Percentiles rank a stretch among this genome's conserved stretches.
phyloP scores from a whole-genome alignment of 345 rosid genomes.

The Brassica cretica region DNA sequence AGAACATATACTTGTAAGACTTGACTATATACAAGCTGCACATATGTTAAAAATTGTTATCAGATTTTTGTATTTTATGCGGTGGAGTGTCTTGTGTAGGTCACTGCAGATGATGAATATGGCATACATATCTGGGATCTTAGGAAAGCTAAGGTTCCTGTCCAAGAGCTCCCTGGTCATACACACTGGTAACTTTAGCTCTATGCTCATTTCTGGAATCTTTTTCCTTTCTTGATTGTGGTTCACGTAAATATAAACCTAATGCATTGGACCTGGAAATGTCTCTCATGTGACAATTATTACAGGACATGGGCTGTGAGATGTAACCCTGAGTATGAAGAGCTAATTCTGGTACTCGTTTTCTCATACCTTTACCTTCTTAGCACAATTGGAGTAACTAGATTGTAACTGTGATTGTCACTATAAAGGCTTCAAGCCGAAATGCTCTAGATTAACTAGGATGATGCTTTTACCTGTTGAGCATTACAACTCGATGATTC shows the following conservation, averaged over 20 bases:
- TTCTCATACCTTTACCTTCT: conserved; percentile 13
- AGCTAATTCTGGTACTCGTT: conserved; percentile 64
- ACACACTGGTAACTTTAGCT: conserved; percentile 61
- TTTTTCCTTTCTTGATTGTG: conserved; percentile 14
- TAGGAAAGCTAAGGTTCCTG: conserved; percentile 62
- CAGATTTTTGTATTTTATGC: background rate
- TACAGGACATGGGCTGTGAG: conserved; percentile 90
- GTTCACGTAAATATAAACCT: background rate
- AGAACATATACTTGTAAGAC: conserved; percentile 66
- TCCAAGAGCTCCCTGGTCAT: conserved; percentile 80
- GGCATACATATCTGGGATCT: conserved; percentile 79
- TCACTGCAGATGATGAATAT: conserved; percentile 77
- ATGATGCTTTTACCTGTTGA: background rate
- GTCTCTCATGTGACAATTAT: background rate
- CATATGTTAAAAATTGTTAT: background rate
- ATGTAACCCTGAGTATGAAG: conserved; percentile 81
- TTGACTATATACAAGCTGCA: background rate
- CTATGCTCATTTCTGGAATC: conserved; percentile 5
- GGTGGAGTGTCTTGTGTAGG: conserved; percentile 38
- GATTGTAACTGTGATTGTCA: background rate
- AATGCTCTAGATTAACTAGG: background rate
- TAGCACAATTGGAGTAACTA: background rate
- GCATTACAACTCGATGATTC: background rate
- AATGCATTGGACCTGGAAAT: conserved; percentile 4
- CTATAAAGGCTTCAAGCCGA: background rate